Evolutionary conservation across 257 asterid genomes (phyloP).

Genomic region (Scutellaria barbata): DNA sequence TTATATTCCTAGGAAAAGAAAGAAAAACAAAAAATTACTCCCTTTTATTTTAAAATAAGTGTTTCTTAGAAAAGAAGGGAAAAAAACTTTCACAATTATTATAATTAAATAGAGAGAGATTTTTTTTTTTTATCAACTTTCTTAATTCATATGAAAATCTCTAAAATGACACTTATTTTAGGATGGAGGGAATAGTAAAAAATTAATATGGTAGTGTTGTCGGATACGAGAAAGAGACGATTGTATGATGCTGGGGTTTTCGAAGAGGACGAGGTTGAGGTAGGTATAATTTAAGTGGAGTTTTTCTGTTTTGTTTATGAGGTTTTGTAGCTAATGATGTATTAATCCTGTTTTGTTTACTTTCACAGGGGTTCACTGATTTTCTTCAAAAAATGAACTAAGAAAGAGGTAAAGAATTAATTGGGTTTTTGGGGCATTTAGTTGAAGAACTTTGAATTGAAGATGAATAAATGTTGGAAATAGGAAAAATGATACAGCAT

Average conservation of each 20-base stretch:
- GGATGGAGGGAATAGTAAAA: no score
- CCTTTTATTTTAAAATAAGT: no score
- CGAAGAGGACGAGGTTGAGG: constrained; percentile 61
- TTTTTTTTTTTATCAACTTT: no score
- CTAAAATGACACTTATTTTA: no score
- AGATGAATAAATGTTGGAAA: background rate
- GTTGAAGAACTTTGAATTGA: background rate
- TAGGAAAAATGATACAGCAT: constrained; percentile 53
- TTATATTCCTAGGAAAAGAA: background rate
- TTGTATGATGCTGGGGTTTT: constrained; percentile 64
- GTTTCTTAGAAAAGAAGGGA: no score
- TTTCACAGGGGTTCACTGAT: constrained; percentile 58
- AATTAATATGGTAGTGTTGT: no score
- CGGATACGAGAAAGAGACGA: constrained; percentile 57
- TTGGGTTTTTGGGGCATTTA: no score
- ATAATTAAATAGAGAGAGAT: no score
- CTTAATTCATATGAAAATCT: no score
- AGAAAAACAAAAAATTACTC: no score
- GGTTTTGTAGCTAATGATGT: background rate
- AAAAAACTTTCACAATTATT: no score
- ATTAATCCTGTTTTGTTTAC: background rate
- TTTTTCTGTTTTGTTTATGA: background rate
- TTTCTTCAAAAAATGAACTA: constrained; percentile 66
- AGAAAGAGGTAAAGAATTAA: constrained; percentile 53
- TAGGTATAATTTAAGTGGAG: constrained; percentile 14